Conservation (phyloP, 495 filamentous ascomycete genomes). For the Sordaria brevicollis region DNA sequence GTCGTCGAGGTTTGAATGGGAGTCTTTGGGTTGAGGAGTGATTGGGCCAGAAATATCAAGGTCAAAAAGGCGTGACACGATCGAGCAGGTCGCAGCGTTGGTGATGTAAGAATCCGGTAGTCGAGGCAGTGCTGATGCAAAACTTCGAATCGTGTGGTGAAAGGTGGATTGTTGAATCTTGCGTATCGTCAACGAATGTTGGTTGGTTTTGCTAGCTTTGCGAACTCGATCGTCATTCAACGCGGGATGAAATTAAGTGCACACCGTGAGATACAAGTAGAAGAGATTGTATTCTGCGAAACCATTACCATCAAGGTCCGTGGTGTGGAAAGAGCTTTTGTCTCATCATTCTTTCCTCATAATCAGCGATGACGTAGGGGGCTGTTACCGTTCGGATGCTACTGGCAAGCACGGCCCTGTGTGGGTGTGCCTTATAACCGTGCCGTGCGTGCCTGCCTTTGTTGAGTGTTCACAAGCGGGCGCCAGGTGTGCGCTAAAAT, state of each 20-base stretch:
- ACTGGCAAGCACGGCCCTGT: neutral
- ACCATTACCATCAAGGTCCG: neutral
- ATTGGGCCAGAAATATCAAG: neutral
- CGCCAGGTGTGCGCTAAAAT: neutral
- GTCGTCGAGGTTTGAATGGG: neutral
- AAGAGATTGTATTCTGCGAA: neutral
- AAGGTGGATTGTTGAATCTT: neutral
- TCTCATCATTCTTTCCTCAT: neutral
- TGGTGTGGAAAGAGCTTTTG: neutral
- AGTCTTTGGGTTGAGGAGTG: neutral
- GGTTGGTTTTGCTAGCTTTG: neutral
- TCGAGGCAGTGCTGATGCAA: neutral
- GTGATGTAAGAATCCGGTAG: neutral
- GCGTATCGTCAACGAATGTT: neutral
- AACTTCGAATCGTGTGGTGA: neutral
- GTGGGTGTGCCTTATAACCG: no score
- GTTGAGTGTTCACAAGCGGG: neutral
- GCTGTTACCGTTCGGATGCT: neutral
- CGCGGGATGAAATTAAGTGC: neutral
- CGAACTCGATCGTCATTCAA: neutral
- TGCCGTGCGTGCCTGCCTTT: neutral
- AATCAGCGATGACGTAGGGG: neutral
- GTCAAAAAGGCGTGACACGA: neutral
- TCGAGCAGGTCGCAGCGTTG: neutral
- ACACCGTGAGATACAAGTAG: neutral